Percentiles rank a stretch among this genome's conserved stretches.
phyloP scores from a whole-genome alignment of 495 filamentous ascomycete genomes.

The Penicillium desertorum region DNA sequence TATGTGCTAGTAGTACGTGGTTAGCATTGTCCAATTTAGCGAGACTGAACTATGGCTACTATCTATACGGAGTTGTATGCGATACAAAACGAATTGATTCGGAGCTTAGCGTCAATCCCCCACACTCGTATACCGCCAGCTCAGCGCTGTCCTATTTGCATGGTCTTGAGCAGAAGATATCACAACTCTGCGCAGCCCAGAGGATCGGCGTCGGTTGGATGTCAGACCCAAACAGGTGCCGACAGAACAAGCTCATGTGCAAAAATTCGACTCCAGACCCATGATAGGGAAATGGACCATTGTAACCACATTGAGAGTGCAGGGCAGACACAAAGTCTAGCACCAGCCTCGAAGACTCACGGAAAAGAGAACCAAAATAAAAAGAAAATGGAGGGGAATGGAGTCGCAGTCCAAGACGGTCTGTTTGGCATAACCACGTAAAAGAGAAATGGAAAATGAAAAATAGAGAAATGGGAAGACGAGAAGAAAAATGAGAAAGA shows the following conservation, averaged over 20 bases:
- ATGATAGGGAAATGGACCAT: slow-evolving; percentile 23
- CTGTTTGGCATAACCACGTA: slow-evolving; percentile 48
- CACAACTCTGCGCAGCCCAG: slow-evolving; percentile 23
- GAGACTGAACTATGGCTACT: slow-evolving; percentile 5
- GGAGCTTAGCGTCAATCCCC: slow-evolving; percentile 23
- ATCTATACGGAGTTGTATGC: slow-evolving; percentile 1
- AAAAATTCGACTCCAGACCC: slow-evolving; percentile 20
- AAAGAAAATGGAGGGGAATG: slow-evolving; percentile 23
- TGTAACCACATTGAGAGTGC: slow-evolving; percentile 21
- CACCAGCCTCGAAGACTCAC: slow-evolving; percentile 26
- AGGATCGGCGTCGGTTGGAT: slow-evolving; percentile 14
- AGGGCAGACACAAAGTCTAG: slow-evolving; percentile 28
- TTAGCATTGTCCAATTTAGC: not conserved
- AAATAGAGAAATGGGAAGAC: slow-evolving; percentile 1
- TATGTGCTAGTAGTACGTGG: not conserved
- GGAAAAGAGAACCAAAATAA: slow-evolving; percentile 31
- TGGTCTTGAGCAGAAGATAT: slow-evolving; percentile 22
- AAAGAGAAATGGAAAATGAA: slow-evolving; percentile 15
- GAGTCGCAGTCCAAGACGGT: slow-evolving; percentile 39
- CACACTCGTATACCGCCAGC: slow-evolving; percentile 22
- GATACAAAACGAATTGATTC: slow-evolving; percentile 28
- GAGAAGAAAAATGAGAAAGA: slow-evolving; percentile 9
- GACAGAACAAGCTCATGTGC: slow-evolving; percentile 20
- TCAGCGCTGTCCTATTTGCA: slow-evolving; percentile 8
- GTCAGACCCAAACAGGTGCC: slow-evolving; percentile 19